These are phyloP conservation scores for Coniochaeta sp. DNA, from an alignment of 2,329 filamentous ascomycete species.

Conservation along the genomic window DNA sequence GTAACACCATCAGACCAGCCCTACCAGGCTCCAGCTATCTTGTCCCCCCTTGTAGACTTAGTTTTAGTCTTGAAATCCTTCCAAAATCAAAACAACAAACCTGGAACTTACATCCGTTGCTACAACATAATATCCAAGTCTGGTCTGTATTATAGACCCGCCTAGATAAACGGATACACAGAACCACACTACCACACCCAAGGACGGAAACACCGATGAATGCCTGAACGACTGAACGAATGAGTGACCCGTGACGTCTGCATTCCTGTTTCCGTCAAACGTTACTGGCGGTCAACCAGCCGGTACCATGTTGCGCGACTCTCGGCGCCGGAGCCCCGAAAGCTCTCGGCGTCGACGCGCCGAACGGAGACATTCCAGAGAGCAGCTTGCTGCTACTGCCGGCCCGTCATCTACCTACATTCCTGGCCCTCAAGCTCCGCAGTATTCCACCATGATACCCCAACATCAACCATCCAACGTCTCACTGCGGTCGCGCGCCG, in stretches of 20 bases:
- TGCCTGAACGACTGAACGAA: neutral
- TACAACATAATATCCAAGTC: neutral
- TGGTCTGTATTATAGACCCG: neutral
- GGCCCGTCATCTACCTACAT: neutral
- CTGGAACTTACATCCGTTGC: neutral
- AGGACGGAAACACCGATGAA: neutral
- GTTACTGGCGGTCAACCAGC: neutral
- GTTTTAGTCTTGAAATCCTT: neutral
- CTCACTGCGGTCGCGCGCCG: slow-evolving; percentile 13
- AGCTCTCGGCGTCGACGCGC: slow-evolving; percentile 44
- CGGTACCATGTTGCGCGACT: slow-evolving; percentile 41
- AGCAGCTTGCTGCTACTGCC: slow-evolving; percentile 23
- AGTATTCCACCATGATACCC: slow-evolving; percentile 8
- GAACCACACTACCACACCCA: neutral
- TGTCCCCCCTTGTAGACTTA: neutral
- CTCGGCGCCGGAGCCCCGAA: slow-evolving; percentile 49
- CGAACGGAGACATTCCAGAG: slow-evolving; percentile 32
- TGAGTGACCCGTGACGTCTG: neutral
- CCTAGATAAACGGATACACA: neutral
- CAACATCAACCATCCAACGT: slow-evolving; percentile 6
- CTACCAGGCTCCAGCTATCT: neutral
- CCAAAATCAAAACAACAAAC: neutral
- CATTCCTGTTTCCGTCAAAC: neutral
- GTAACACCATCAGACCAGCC: neutral
- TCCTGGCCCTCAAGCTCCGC: neutral